Evolutionary conservation across 148 eudicot species (phyloP).

Genomic region (Nepenthes mirabilis): DNA sequence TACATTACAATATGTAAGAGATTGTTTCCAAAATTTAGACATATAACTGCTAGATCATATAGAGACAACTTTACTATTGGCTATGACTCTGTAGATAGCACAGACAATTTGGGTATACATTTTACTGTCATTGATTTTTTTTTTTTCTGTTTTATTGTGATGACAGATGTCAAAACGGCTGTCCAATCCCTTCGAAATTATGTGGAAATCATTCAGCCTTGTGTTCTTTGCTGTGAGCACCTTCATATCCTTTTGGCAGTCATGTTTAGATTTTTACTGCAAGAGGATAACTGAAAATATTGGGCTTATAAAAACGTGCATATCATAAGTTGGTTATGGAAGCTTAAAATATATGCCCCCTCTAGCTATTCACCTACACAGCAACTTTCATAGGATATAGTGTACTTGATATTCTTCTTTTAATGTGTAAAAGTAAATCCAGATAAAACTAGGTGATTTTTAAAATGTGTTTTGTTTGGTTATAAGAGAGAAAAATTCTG

Average conservation of each 20-base stretch:
- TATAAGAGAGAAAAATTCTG: too few species aligned
- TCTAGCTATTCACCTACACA: neutral
- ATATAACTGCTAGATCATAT: too few species aligned
- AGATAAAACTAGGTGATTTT: too few species aligned
- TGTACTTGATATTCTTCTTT: too few species aligned
- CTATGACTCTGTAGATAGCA: too few species aligned
- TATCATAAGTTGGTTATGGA: too few species aligned
- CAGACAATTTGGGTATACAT: neutral
- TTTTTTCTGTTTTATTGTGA: neutral
- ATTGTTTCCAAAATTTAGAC: too few species aligned
- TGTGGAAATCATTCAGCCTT: constrained; percentile 93
- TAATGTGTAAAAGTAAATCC: too few species aligned
- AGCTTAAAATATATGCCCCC: neutral
- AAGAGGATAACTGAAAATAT: neutral
- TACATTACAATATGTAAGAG: too few species aligned
- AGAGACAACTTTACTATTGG: neutral
- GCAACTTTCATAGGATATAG: too few species aligned
- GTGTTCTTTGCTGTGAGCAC: constrained; percentile 84
- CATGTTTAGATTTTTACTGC: neutral
- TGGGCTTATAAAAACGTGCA: too few species aligned
- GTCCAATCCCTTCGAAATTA: constrained; percentile 65
- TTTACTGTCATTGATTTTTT: neutral
- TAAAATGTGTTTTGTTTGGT: too few species aligned
- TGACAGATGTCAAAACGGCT: constrained; percentile 56
- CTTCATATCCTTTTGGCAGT: constrained; percentile 4